Conservation (phyloP, 2,329 filamentous ascomycete species). For the Fusarium tricinctum region DNA sequence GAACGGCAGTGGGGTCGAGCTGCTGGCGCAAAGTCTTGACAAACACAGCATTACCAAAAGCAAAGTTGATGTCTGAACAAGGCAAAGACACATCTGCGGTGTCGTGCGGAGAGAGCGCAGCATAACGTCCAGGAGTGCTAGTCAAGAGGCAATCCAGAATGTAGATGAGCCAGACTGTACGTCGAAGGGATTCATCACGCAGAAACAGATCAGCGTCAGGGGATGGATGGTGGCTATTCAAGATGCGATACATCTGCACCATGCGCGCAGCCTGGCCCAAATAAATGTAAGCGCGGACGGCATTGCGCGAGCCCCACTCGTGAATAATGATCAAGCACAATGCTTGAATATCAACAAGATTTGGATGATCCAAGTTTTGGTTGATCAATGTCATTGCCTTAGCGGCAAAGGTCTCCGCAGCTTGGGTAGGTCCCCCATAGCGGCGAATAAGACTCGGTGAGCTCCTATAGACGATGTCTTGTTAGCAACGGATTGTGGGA, state of each 20-base stretch:
- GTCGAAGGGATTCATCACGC: conserved; percentile 72
- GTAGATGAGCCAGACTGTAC: conserved; percentile 73
- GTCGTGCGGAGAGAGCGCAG: conserved; percentile 68
- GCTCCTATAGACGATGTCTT: conserved; percentile 57
- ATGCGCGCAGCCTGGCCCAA: conserved; percentile 74
- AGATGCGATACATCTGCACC: conserved; percentile 74
- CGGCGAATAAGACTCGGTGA: conserved; percentile 70
- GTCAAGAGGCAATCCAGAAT: conserved; percentile 74
- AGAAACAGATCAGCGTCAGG: conserved; percentile 70
- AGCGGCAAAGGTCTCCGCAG: conserved; percentile 70
- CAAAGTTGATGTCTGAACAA: conserved; percentile 73
- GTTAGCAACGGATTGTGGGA: conserved; percentile 36
- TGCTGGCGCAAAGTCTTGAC: conserved; percentile 68
- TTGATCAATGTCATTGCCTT: conserved; percentile 71
- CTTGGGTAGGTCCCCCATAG: conserved; percentile 68
- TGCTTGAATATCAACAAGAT: conserved; percentile 72
- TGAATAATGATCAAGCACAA: conserved; percentile 73
- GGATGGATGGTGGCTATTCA: conserved; percentile 67
- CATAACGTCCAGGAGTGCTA: conserved; percentile 71
- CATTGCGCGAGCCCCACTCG: conserved; percentile 73
- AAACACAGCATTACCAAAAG: conserved; percentile 71
- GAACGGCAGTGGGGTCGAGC: conserved; percentile 53
- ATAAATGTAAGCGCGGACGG: conserved; percentile 73
- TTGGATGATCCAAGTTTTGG: conserved; percentile 70
- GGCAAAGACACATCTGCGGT: conserved; percentile 69